These are phyloP conservation scores for Aspergillus texensis DNA, from an alignment of 2,329 filamentous ascomycete genomes.

Conservation along the genomic window DNA sequence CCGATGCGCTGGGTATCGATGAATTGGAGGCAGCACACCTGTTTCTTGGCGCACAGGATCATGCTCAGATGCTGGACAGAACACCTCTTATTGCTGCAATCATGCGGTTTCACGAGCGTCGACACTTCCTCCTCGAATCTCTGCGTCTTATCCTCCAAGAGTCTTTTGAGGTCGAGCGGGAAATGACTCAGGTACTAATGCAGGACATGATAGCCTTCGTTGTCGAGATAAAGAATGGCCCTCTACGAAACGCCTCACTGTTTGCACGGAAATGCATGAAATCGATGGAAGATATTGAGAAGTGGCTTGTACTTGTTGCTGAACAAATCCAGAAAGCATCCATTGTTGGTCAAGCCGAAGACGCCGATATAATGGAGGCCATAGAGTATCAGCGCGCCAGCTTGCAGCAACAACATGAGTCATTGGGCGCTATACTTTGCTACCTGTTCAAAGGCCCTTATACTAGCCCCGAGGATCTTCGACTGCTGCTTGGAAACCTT, in stretches of 20 bases:
- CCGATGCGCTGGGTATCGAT: conserved; percentile 87
- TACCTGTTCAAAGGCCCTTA: conserved; percentile 77
- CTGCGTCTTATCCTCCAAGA: conserved; percentile 77
- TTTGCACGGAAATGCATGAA: conserved; percentile 75
- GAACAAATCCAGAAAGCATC: conserved; percentile 77
- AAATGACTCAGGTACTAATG: conserved; percentile 56
- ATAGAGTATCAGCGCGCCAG: conserved; percentile 80
- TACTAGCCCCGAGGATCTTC: conserved; percentile 71
- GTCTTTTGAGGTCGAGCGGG: conserved; percentile 63
- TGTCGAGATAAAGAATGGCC: conserved; percentile 57
- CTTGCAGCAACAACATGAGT: conserved; percentile 86
- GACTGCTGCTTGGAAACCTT: conserved; percentile 67
- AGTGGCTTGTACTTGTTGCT: conserved; percentile 72
- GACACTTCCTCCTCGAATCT: conserved; percentile 80
- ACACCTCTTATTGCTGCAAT: conserved; percentile 76
- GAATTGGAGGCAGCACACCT: conserved; percentile 81
- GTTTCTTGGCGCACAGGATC: conserved; percentile 72
- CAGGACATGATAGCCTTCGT: conserved; percentile 61
- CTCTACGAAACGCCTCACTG: conserved; percentile 55
- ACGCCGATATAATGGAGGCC: conserved; percentile 71
- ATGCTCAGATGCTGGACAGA: conserved; percentile 69
- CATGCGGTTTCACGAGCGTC: conserved; percentile 84
- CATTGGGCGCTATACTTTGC: conserved; percentile 76
- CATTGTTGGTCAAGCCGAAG: conserved; percentile 68
- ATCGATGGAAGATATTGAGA: conserved; percentile 75